A percentile compares a stretch with the other conserved stretches of the same genome.
Conservation (phyloP, 768 basidiomycete genomes). For the Hygrophorus pudorinus region DNA sequence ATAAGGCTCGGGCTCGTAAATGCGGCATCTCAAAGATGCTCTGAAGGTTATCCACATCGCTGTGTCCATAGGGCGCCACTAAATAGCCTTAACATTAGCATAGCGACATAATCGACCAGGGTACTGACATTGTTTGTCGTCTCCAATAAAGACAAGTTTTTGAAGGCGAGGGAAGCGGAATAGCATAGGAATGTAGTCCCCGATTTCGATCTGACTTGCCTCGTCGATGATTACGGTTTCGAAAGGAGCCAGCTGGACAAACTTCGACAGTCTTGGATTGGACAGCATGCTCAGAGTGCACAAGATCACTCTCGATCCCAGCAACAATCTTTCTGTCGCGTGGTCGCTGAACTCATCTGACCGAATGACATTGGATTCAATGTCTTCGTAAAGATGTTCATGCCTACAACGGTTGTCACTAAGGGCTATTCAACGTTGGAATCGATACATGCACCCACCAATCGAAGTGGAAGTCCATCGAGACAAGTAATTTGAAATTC, state of each 20-base stretch:
- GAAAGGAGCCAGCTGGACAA: constrained; percentile 23
- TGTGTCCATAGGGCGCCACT: constrained; percentile 62
- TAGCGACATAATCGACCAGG: constrained; percentile 15
- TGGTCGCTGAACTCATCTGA: constrained; percentile 24
- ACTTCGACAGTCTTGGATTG: constrained; percentile 14
- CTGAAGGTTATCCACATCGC: constrained; percentile 36
- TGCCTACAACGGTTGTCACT: constrained; percentile 38
- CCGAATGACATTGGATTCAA: constrained; percentile 38
- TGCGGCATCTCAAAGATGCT: constrained; percentile 57
- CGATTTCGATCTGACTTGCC: constrained; percentile 33
- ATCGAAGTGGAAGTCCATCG: constrained; percentile 49
- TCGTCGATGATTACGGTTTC: constrained; percentile 40
- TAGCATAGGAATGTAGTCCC: constrained; percentile 34
- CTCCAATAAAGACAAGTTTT: constrained; percentile 43
- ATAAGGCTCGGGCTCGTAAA: constrained; percentile 27
- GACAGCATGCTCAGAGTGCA: constrained; percentile 64
- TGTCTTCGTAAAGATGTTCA: constrained; percentile 52
- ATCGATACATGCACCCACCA: constrained; percentile 35
- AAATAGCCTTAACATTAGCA: constrained; percentile 9
- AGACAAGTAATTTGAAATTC: constrained; percentile 54
- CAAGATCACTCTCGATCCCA: constrained; percentile 42
- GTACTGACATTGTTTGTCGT: constrained; percentile 38
- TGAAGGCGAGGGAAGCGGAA: constrained; percentile 23
- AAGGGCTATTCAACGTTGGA: background rate
- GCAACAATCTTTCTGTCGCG: constrained; percentile 18